phyloP scores from a whole-genome alignment of 2,329 filamentous ascomycete genomes.

The Fusarium lateritium region DNA sequence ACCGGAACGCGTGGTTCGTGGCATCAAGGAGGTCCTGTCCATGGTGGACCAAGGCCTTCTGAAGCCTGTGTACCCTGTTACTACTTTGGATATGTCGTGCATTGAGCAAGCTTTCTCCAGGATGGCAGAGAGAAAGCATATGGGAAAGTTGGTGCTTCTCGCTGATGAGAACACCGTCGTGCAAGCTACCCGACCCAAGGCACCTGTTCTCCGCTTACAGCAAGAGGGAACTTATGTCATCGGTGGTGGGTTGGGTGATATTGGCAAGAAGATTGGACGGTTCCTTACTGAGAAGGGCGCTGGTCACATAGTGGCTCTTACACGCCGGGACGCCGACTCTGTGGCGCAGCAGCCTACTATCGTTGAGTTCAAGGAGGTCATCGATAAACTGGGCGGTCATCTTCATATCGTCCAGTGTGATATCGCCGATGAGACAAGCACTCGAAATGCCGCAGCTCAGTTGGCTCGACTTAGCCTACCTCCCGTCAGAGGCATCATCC shows the following conservation, averaged over 20 bases:
- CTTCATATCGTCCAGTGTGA: slow-evolving; percentile 15
- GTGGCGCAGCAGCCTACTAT: neutral
- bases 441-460: neutral
- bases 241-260: slow-evolving; percentile 6
- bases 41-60: slow-evolving; percentile 1
- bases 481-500: slow-evolving; percentile 2
- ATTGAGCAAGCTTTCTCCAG: slow-evolving; percentile 6
- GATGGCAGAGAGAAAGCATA: slow-evolving; percentile 3
- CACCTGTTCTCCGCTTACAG: neutral
- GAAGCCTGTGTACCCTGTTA: slow-evolving; percentile 1
- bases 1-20: neutral
- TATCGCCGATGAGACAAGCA: neutral
- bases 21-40: neutral
- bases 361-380: neutral
- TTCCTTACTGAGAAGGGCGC: slow-evolving; percentile 7
- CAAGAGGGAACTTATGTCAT: slow-evolving; percentile 7
- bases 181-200: slow-evolving; percentile 2
- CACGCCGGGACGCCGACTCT: neutral
- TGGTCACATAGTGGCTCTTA: slow-evolving; percentile 8
- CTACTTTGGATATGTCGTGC: slow-evolving; percentile 2
- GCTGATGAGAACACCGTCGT: slow-evolving; percentile 1
- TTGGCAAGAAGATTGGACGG: slow-evolving; percentile 3
- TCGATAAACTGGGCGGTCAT: neutral
- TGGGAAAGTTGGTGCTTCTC: slow-evolving; percentile 1
- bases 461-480: slow-evolving; percentile 2